These are phyloP conservation scores for Suillus brevipes DNA, from an alignment of 768 basidiomycete species.

Conservation along the genomic window DNA sequence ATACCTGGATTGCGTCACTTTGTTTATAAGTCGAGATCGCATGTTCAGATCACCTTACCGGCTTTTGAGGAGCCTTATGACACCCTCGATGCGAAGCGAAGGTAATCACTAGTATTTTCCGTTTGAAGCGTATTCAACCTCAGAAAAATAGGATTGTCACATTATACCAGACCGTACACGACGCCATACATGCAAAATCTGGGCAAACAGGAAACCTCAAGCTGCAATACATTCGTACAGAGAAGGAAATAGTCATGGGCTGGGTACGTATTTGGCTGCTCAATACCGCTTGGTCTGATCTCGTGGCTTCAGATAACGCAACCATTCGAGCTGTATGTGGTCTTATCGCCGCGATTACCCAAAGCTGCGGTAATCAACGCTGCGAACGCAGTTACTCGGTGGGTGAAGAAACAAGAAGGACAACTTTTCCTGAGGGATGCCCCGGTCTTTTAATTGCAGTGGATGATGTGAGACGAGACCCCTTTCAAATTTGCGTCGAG, in stretches of 20 bases:
- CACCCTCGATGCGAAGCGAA: conserved; percentile 52
- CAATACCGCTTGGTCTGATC: background rate
- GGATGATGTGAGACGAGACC: background rate
- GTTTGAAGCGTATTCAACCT: conserved; percentile 9
- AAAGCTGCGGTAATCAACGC: conserved; percentile 87
- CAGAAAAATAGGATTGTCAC: conserved; percentile 63
- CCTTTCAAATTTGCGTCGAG: background rate
- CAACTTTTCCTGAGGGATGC: conserved; percentile 84
- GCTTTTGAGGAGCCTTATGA: conserved; percentile 87
- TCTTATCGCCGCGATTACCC: conserved; percentile 78
- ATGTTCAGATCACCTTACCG: conserved; percentile 89
- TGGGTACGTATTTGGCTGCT: conserved; percentile 64
- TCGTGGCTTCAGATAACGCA: conserved; percentile 72
- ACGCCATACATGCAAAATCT: conserved; percentile 88
- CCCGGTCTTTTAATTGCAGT: conserved; percentile 70
- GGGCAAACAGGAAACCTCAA: conserved; percentile 80
- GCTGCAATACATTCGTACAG: conserved; percentile 83
- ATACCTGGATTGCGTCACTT: conserved; percentile 93
- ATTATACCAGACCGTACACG: conserved; percentile 85
- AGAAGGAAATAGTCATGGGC: conserved; percentile 87
- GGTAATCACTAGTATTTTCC: conserved; percentile 40
- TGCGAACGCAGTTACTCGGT: conserved; percentile 85
- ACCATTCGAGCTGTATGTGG: conserved; percentile 88
- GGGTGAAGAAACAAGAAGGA: conserved; percentile 89
- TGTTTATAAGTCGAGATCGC: conserved; percentile 85